phyloP scores from a whole-genome alignment of 495 filamentous ascomycete species.

The Terfezia claveryi region DNA sequence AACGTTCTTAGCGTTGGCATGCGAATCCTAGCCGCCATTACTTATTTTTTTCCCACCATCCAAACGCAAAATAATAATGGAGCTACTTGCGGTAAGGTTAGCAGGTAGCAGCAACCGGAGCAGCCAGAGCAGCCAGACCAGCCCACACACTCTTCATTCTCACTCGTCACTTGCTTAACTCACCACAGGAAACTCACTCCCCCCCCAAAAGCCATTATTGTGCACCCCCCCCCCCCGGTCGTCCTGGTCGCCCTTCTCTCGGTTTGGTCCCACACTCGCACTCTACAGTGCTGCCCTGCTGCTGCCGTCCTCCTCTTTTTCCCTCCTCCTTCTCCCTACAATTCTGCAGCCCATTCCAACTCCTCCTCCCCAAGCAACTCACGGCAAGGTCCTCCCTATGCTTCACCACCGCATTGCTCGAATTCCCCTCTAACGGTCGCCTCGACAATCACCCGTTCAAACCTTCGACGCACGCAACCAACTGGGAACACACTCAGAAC shows the following conservation, averaged over 20 bases:
- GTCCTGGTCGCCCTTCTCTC: slow-evolving; percentile 1
- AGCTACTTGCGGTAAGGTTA: no score
- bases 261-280: slow-evolving; percentile 12
- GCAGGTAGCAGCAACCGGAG: no score
- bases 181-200: neutral
- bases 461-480: neutral
- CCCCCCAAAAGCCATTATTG: slow-evolving; percentile 6
- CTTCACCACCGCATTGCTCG: neutral
- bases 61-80: no score
- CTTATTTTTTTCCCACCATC: no score
- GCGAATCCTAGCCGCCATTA: no score
- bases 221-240: slow-evolving; percentile 1
- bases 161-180: neutral
- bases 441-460: neutral
- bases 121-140: no score
- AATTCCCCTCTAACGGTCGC: neutral
- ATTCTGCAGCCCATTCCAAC: neutral
- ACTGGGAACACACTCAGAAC: neutral
- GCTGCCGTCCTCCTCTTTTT: no score
- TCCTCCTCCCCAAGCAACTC: neutral
- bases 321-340: no score
- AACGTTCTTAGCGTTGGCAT: no score
- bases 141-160: no score
- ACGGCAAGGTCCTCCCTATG: neutral
- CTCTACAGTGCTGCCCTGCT: slow-evolving; percentile 2